A percentile compares a stretch with the other conserved stretches of the same genome.
These are phyloP conservation scores for Mycena filopes DNA, from an alignment of 768 basidiomycete genomes.

Conservation along the genomic window DNA sequence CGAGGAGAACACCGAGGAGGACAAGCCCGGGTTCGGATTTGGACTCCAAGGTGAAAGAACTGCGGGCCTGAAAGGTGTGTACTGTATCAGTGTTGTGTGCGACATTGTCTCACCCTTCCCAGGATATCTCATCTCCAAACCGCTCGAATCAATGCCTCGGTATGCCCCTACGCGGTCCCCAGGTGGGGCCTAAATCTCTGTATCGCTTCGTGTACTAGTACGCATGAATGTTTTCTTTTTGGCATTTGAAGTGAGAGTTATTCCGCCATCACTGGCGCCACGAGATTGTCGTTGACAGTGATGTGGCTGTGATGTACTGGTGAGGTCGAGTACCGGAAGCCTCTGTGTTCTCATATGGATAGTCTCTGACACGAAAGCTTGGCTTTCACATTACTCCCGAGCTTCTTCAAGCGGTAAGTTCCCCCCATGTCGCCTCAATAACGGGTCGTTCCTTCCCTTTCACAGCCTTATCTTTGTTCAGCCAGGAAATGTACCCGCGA, in stretches of 20 bases:
- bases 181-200: slow-evolving; percentile 7
- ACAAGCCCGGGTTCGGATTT: slow-evolving; percentile 67
- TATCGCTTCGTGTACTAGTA: not conserved
- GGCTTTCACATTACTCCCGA: too few species aligned
- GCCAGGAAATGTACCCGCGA: too few species aligned
- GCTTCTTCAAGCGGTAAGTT: too few species aligned
- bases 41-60: slow-evolving; percentile 83
- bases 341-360: too few species aligned
- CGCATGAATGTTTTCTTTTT: not conserved
- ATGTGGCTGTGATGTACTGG: too few species aligned
- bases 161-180: slow-evolving; percentile 54
- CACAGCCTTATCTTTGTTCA: slow-evolving; percentile 5
- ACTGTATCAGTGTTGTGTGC: slow-evolving; percentile 29
- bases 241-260: too few species aligned
- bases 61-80: slow-evolving; percentile 66
- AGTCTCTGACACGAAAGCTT: too few species aligned
- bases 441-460: not conserved
- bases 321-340: too few species aligned
- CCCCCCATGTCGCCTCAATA: too few species aligned
- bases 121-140: slow-evolving; percentile 70
- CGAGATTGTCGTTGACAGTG: too few species aligned
- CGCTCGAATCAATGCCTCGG: slow-evolving; percentile 71
- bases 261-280: too few species aligned
- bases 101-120: not conserved
- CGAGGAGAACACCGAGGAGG: slow-evolving; percentile 24